These are phyloP conservation scores for Geopyxis carbonaria DNA, from an alignment of 495 filamentous ascomycete genomes.

Conservation along the genomic window DNA sequence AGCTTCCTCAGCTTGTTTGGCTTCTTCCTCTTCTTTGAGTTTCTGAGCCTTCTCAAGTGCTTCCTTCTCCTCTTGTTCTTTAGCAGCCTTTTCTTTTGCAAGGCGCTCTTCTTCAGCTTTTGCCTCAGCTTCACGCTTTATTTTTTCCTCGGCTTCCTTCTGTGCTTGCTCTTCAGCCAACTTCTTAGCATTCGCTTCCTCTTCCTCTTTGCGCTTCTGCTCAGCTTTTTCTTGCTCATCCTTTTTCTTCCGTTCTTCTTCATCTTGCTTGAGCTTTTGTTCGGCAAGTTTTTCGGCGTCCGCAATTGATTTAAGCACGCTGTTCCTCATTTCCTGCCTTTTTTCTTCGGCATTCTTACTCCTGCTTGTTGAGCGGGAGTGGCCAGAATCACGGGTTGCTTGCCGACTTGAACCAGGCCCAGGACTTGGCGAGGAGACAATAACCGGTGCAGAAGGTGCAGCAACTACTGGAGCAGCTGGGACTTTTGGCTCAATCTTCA, in stretches of 20 bases:
- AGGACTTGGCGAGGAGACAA: conserved; percentile 45
- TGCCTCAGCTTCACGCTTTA: conserved; percentile 26
- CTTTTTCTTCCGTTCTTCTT: conserved; percentile 17
- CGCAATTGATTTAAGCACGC: conserved; percentile 38
- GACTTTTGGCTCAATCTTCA: conserved; percentile 7
- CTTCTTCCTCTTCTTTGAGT: conserved; percentile 30
- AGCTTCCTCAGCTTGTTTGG: conserved; percentile 29
- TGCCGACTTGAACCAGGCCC: conserved; percentile 38
- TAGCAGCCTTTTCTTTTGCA: conserved; percentile 17
- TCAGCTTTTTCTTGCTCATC: conserved; percentile 15
- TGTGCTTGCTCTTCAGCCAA: conserved; percentile 32
- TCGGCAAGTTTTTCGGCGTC: conserved; percentile 31
- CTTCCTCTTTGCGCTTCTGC: conserved; percentile 31
- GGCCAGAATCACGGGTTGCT: conserved; percentile 35
- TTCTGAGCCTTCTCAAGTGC: conserved; percentile 21
- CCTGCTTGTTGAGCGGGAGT: conserved; percentile 40
- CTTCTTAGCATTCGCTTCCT: conserved; percentile 30
- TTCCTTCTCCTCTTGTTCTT: conserved; percentile 37
- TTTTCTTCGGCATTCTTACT: conserved; percentile 54
- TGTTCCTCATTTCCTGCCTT: conserved; percentile 48
- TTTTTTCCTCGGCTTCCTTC: conserved; percentile 22
- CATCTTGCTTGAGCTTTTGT: conserved; percentile 14
- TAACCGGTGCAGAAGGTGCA: conserved; percentile 42
- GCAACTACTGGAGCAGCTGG: conserved; percentile 11
- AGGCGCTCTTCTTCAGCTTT: conserved; percentile 10